Percentiles rank a stretch among this genome's conserved stretches.
phyloP scores from a whole-genome alignment of 306 rosid genomes.

The Aeschynomene evenia region DNA sequence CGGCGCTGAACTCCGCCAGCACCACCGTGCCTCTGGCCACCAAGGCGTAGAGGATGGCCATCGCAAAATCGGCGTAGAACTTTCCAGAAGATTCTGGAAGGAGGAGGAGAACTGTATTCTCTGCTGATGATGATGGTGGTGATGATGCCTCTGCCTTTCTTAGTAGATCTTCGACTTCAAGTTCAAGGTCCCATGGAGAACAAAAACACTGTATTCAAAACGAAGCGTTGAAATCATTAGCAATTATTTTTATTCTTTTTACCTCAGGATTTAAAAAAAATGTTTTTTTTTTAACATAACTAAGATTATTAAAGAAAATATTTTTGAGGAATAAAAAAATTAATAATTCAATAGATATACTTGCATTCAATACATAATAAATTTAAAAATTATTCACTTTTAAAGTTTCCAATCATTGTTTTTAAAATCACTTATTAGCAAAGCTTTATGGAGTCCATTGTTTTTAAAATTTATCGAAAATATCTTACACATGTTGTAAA shows the following conservation, averaged over 20 bases:
- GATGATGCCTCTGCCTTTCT: not conserved
- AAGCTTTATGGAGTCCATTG: too few relatives aligned
- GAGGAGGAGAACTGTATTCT: not conserved
- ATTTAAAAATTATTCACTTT: too few relatives aligned
- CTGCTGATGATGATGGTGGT: not conserved
- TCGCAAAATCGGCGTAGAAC: constrained; percentile 20
- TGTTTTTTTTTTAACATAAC: too few relatives aligned
- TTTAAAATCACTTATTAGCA: too few relatives aligned
- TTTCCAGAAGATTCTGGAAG: not conserved
- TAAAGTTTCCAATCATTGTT: too few relatives aligned
- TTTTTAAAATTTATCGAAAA: too few relatives aligned
- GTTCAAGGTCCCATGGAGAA: constrained; percentile 9
- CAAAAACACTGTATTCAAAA: not conserved
- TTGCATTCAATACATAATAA: too few relatives aligned
- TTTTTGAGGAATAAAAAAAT: too few relatives aligned
- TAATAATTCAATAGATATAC: too few relatives aligned
- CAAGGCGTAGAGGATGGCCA: constrained; percentile 95
- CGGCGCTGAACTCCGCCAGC: constrained; percentile 94
- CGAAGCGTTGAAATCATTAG: not conserved
- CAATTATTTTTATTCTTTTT: not conserved
- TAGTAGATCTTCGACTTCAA: constrained; percentile 39
- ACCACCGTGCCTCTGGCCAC: constrained; percentile 94
- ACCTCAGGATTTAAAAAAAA: too few relatives aligned
- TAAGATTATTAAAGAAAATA: too few relatives aligned
- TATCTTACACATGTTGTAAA: too few relatives aligned